Percentiles rank a stretch among this genome's conserved stretches.
Conservation (phyloP, 495 filamentous ascomycete genomes). For the Trichoderma erinaceum region DNA sequence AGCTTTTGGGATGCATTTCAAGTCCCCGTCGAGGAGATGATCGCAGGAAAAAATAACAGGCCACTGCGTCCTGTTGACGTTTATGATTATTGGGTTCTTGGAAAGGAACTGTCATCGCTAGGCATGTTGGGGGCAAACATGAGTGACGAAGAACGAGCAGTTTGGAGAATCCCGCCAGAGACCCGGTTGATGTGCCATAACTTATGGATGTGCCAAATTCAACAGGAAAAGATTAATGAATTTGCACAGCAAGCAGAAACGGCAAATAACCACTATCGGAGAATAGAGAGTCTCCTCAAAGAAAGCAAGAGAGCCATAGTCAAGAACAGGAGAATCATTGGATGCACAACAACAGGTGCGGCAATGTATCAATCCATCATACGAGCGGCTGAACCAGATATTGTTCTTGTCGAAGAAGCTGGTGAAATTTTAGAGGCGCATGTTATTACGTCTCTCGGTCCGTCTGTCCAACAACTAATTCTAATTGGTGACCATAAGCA, state of each 20-base stretch:
- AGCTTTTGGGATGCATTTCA: background rate
- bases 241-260: slow-evolving; percentile 32
- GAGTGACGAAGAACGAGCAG: slow-evolving; percentile 15
- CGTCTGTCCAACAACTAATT: slow-evolving; percentile 58
- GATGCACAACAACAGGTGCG: slow-evolving; percentile 69
- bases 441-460: slow-evolving; percentile 55
- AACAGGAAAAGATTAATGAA: slow-evolving; percentile 41
- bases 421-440: slow-evolving; percentile 73
- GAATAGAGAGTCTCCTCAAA: slow-evolving; percentile 35
- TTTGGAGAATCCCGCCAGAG: slow-evolving; percentile 50
- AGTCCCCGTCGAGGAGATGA: background rate
- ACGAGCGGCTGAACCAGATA: slow-evolving; percentile 42
- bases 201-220: slow-evolving; percentile 46
- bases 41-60: slow-evolving; percentile 30
- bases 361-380: slow-evolving; percentile 56
- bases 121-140: slow-evolving; percentile 21
- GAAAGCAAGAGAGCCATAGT: slow-evolving; percentile 45
- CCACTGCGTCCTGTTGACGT: slow-evolving; percentile 47
- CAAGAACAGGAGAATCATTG: slow-evolving; percentile 56
- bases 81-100: slow-evolving; percentile 49
- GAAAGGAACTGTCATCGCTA: slow-evolving; percentile 42
- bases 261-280: slow-evolving; percentile 39
- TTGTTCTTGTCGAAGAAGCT: slow-evolving; percentile 69
- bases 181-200: slow-evolving; percentile 31
- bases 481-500: slow-evolving; percentile 78